Base-by-base conservation (phyloP, 441 rosid genomes). In the Populus trichocarpa region DNA sequence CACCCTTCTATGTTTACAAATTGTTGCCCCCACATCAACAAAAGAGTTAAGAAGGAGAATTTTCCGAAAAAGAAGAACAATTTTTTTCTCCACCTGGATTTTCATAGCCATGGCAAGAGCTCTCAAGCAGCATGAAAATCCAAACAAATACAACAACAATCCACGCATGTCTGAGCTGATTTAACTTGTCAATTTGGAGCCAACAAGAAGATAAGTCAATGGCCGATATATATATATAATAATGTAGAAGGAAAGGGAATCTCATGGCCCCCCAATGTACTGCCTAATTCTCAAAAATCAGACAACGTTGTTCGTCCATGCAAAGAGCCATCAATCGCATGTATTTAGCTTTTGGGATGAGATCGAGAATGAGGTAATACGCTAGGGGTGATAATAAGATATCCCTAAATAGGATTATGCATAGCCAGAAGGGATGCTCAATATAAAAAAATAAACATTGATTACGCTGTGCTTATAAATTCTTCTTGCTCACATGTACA, bases 1-100 rank as follows among this genome's bases (percentile, higher is more conserved):
- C 79, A 77, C 81, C 81, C 75, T 79, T 67, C 50, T 46, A 36
- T 61, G 77, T 35, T 72, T 76, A 38, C 30, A 25, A 16, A 22
- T 33, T 33, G 3, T n/a, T 73, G 5, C 61, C 71, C 75, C 63
- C 85, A 65, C 76, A n/a, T 30, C 35, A 20, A 4, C 70, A 26
- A 65, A 9, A 40, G 1, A 63, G 30, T 42, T 16, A 10, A 32
- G 5, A 71, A 20, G 3, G 25, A 32, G n/a, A 59, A 25, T 72
- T 80, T 53, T 2, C 8, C n/a, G 16, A 5, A 2, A 5, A 16
- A 53, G 7, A 53, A 53, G 61, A 1, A 1, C 59, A 50, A 1
- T 50, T 16, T 50, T 50, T 50, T 50, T 50, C 59, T 50, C n/a
- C 7, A 16, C 59, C 32, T 30, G 32, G 32, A 30, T 30, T 30